Percentiles rank a stretch among this genome's conserved stretches.
These are phyloP conservation scores for Omphalotus guepiniiformis DNA, from an alignment of 768 basidiomycete species.

Conservation along the genomic window DNA sequence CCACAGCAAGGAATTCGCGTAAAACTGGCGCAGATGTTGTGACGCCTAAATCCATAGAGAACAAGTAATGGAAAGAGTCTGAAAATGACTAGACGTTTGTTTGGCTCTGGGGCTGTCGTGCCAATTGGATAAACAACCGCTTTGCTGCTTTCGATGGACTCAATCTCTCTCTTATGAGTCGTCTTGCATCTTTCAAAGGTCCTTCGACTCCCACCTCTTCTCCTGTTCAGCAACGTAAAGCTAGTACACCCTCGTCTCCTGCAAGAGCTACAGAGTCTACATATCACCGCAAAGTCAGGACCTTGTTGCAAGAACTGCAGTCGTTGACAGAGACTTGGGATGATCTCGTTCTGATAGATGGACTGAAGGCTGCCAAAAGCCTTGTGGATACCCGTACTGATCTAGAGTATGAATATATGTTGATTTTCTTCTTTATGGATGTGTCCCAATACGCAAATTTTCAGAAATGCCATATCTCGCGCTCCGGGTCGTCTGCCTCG, in stretches of 20 bases:
- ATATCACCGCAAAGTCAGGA: conserved; percentile 73
- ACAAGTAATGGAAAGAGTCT: background rate
- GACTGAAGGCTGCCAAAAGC: conserved; percentile 66
- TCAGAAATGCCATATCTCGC: conserved; percentile 61
- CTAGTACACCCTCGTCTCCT: conserved; percentile 39
- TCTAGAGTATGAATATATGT: conserved; percentile 61
- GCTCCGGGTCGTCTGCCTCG: conserved; percentile 55
- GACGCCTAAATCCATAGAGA: conserved; percentile 60
- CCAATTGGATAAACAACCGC: conserved; percentile 21
- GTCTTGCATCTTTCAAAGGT: conserved; percentile 74
- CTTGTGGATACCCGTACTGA: conserved; percentile 79
- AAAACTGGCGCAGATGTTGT: conserved; percentile 48
- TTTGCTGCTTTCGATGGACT: too few relatives aligned
- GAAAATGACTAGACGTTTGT: background rate
- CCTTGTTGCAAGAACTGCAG: conserved; percentile 64
- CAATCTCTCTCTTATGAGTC: too few relatives aligned
- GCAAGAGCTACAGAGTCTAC: conserved; percentile 65
- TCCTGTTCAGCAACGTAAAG: conserved; percentile 46
- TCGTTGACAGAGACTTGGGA: conserved; percentile 72
- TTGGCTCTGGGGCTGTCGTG: background rate
- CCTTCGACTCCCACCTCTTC: conserved; percentile 73
- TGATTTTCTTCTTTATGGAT: background rate
- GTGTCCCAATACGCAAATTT: background rate
- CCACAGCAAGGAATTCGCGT: conserved; percentile 82
- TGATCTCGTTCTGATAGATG: conserved; percentile 75